Conservation (phyloP, 257 asterid species). For the Marsdenia floribunda region DNA sequence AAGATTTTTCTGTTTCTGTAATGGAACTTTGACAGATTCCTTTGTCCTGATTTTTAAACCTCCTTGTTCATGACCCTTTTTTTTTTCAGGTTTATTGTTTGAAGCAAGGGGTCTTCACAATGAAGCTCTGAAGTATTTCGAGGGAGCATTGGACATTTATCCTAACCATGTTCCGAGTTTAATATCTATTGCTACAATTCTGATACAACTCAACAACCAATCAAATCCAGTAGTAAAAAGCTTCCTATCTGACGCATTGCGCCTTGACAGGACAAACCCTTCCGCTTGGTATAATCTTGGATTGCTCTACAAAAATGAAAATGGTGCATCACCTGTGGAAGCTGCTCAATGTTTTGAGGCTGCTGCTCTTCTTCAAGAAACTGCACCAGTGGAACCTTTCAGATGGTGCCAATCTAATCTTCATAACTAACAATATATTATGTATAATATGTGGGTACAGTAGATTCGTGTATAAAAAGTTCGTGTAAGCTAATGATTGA, state of each 20-base stretch:
- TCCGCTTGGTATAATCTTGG: constrained; percentile 91
- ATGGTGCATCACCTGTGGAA: constrained; percentile 32
- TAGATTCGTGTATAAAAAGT: background rate
- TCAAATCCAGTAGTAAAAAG: constrained; percentile 65
- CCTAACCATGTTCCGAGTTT: constrained; percentile 78
- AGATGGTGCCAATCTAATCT: constrained; percentile 28
- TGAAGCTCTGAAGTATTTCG: constrained; percentile 63
- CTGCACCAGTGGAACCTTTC: constrained; percentile 80
- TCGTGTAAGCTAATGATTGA: background rate
- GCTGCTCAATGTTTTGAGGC: constrained; percentile 95
- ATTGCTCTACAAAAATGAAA: constrained; percentile 51
- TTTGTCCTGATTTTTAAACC: background rate
- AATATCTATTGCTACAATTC: constrained; percentile 61
- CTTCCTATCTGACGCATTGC: constrained; percentile 70
- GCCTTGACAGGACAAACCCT: constrained; percentile 70
- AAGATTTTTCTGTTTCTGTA: background rate
- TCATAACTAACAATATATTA: background rate
- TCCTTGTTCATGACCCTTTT: constrained; percentile 4
- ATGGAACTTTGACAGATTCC: background rate
- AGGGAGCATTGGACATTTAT: constrained; percentile 70
- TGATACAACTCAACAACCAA: constrained; percentile 38
- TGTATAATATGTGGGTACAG: background rate
- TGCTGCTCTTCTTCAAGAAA: constrained; percentile 73
- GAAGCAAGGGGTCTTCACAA: constrained; percentile 55
- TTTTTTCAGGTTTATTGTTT: constrained; percentile 46